Conservation (phyloP, 768 basidiomycete species). For the Cystoderma amianthinum region DNA sequence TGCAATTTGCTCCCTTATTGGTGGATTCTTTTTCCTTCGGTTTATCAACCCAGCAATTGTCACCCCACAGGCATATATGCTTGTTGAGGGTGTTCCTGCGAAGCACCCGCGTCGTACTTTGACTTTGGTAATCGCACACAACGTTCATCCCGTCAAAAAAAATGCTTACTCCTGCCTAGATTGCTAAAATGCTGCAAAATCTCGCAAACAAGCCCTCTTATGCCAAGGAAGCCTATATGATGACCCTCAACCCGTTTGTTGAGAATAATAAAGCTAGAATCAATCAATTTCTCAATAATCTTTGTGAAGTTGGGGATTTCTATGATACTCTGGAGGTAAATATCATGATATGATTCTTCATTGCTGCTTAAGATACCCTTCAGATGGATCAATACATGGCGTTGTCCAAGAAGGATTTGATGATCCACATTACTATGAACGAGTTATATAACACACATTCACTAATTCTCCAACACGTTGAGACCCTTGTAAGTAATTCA, state of each 20-base stretch:
- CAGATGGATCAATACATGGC: constrained; percentile 99
- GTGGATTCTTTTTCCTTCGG: constrained; percentile 99
- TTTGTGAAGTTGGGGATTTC: constrained; percentile 99
- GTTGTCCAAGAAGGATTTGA: constrained; percentile 95
- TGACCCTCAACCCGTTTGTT: constrained; percentile 95
- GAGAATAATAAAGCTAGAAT: constrained; percentile 98
- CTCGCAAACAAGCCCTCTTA: constrained; percentile 98
- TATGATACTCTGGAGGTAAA: constrained; percentile 95
- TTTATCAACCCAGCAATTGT: constrained; percentile 99
- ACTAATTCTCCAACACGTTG: constrained; percentile 90
- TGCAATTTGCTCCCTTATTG: constrained; percentile 96
- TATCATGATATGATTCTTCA: constrained; percentile 3
- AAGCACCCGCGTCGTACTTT: constrained; percentile 96
- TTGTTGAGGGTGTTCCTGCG: constrained; percentile 95
- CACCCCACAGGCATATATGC: constrained; percentile 99
- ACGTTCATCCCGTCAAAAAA: neutral
- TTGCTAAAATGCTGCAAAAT: constrained; percentile 99
- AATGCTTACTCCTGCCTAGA: constrained; percentile 49
- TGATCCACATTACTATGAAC: constrained; percentile 97
- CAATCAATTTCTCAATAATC: constrained; percentile 92
- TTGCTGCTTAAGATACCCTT: constrained; percentile 2
- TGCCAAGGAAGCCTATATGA: constrained; percentile 98
- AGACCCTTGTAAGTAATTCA: constrained; percentile 66
- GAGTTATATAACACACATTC: constrained; percentile 99
- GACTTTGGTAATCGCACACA: constrained; percentile 50